Conservation (phyloP, 352 stramenopile genomes). For the Phytopythium litorale region DNA sequence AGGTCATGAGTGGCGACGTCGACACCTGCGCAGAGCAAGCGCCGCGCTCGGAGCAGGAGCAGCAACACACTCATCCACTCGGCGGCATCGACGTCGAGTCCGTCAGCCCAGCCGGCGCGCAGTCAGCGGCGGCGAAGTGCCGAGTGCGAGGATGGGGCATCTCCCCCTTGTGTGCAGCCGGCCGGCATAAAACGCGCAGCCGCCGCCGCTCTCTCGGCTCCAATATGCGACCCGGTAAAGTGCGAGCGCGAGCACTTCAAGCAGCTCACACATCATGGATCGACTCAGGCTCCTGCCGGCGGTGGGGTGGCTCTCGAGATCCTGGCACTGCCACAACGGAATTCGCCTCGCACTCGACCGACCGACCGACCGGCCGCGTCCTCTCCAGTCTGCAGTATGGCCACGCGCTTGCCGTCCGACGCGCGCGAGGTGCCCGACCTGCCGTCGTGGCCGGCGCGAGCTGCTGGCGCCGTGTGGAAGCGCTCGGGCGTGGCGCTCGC, state of each 20-base stretch:
- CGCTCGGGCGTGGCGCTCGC: slow-evolving; percentile 11
- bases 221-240: not conserved
- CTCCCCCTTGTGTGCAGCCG: not conserved
- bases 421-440: slow-evolving; percentile 6
- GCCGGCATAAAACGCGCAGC: slow-evolving; percentile 1
- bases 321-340: not conserved
- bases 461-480: not conserved
- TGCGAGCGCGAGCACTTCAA: not conserved
- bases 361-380: not conserved
- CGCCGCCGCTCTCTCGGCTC: not conserved
- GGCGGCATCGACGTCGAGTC: too few species aligned
- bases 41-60: too few species aligned
- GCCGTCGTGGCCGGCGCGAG: slow-evolving; percentile 3
- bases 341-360: not conserved
- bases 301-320: not conserved
- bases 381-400: not conserved
- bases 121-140: not conserved
- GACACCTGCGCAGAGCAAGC: too few species aligned
- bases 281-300: not conserved
- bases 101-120: too few species aligned
- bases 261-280: not conserved
- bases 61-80: too few species aligned
- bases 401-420: not conserved
- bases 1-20: too few species aligned
- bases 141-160: not conserved